Conservation (phyloP, 2,329 filamentous ascomycete species). For the Aureobasidium zeae region DNA sequence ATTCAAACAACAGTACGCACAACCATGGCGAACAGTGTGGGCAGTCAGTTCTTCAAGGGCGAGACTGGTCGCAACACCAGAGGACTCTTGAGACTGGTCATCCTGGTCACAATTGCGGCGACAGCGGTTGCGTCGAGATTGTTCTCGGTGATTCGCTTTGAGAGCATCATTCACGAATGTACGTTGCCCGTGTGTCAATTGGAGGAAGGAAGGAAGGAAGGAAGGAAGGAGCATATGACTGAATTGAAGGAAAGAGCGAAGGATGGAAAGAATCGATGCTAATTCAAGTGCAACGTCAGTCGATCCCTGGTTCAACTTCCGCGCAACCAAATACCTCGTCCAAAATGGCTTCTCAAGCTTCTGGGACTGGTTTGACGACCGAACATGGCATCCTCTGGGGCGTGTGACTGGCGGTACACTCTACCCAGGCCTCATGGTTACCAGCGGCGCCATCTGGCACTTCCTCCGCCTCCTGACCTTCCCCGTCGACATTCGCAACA, state of each 20-base stretch:
- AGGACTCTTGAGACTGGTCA: constrained; percentile 77
- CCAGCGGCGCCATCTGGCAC: constrained; percentile 94
- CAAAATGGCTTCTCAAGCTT: constrained; percentile 97
- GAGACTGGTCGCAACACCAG: constrained; percentile 72
- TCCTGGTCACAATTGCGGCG: constrained; percentile 81
- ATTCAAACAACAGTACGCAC: too few relatives aligned
- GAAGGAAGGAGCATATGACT: too few relatives aligned
- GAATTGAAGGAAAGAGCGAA: constrained; percentile 1
- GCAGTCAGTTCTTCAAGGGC: constrained; percentile 57
- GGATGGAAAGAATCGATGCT: constrained; percentile 17
- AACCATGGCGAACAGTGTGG: constrained; percentile 32
- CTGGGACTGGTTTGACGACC: constrained; percentile 99
- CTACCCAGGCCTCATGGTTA: constrained; percentile 98
- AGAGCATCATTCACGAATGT: constrained; percentile 99
- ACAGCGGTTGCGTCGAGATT: constrained; percentile 87
- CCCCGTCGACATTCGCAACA: constrained; percentile 96
- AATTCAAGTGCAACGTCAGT: too few relatives aligned
- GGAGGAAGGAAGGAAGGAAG: too few relatives aligned
- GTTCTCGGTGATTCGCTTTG: constrained; percentile 97
- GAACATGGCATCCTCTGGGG: constrained; percentile 98
- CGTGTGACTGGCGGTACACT: constrained; percentile 98
- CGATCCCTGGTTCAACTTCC: constrained; percentile 99
- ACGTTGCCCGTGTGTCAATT: constrained; percentile 30
- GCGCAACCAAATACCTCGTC: constrained; percentile 95
- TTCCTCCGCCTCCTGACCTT: constrained; percentile 77